These are phyloP conservation scores for Prinsepia uniflora DNA, from an alignment of 306 rosid genomes.

Conservation along the genomic window DNA sequence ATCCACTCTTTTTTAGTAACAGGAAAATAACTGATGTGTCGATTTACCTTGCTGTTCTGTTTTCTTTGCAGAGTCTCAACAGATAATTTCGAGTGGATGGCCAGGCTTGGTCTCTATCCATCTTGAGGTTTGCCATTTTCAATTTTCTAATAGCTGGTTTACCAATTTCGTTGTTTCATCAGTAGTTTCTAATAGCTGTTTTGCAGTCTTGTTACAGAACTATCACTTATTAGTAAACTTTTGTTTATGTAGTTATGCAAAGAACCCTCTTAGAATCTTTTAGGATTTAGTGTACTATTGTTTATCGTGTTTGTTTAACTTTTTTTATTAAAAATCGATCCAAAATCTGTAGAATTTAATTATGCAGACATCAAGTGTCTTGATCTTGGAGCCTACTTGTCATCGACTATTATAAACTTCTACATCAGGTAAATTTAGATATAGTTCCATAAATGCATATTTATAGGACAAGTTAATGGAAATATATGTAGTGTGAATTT, in stretches of 20 bases:
- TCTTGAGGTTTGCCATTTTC: constrained; percentile 57
- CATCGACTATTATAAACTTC: constrained; percentile 88
- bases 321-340: constrained; percentile 70
- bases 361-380: constrained; percentile 68
- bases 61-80: constrained; percentile 60
- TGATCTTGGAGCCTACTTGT: constrained; percentile 66
- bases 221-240: no score
- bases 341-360: constrained; percentile 71
- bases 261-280: constrained; percentile 16
- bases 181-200: not conserved
- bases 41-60: constrained; percentile 6
- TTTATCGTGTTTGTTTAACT: constrained; percentile 21
- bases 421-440: constrained; percentile 63
- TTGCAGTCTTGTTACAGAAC: no score
- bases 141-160: constrained; percentile 12
- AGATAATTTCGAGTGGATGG: constrained; percentile 72
- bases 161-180: not conserved
- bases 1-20: not conserved
- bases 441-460: not conserved
- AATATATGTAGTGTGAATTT: not conserved
- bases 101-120: constrained; percentile 79
- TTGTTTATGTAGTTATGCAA: constrained; percentile 12
- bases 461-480: not conserved
- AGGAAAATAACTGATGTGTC: constrained; percentile 6
- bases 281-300: constrained; percentile 5